Conservation (phyloP, 768 basidiomycete genomes). For the Ramaria rubella region DNA sequence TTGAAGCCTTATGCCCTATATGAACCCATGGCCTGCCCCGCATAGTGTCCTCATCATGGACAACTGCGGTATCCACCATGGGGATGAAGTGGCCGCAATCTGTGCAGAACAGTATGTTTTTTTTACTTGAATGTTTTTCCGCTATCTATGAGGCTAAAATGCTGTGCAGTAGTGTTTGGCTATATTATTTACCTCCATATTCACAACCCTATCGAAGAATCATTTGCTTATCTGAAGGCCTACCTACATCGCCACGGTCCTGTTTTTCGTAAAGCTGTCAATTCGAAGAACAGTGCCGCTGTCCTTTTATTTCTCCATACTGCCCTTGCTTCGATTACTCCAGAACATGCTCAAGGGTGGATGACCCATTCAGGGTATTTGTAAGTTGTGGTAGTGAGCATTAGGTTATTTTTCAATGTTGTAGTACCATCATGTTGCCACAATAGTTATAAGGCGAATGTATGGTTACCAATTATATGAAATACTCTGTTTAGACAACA, state of each 20-base stretch:
- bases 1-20: constrained; percentile 19
- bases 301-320: neutral
- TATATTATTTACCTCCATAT: constrained; percentile 28
- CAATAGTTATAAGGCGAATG: no score
- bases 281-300: neutral
- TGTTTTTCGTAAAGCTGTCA: neutral
- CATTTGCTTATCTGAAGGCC: constrained; percentile 24
- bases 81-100: constrained; percentile 22
- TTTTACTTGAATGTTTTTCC: neutral
- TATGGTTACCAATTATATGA: no score
- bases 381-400: neutral
- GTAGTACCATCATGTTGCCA: no score
- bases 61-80: constrained; percentile 37
- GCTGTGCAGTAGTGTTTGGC: neutral
- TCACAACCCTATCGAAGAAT: constrained; percentile 34
- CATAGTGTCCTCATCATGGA: constrained; percentile 34
- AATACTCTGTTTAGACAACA: no score
- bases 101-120: neutral
- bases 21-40: constrained; percentile 30
- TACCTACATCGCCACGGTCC: constrained; percentile 11
- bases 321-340: neutral
- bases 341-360: neutral
- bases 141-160: neutral
- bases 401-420: neutral
- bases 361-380: constrained; percentile 4